A percentile compares a stretch with the other conserved stretches of the same genome.
Evolutionary conservation across 2,329 filamentous ascomycete genomes (phyloP).

Genomic region (Pseudonectria foliicola): DNA sequence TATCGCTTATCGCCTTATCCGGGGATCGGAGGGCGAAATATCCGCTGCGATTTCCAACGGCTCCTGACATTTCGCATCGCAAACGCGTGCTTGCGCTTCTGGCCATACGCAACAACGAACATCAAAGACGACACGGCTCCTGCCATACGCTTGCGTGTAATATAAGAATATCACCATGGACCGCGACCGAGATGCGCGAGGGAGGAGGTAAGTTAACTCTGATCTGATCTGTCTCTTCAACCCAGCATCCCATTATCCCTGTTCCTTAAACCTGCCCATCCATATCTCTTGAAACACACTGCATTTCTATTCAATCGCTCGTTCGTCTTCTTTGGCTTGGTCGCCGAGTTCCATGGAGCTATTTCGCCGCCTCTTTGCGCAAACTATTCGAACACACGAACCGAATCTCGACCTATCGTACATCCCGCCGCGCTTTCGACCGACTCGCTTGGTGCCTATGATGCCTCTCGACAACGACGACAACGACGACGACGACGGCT

Average conservation of each 20-base stretch:
- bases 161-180: constrained; percentile 22
- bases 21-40: constrained; percentile 15
- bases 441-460: too few relatives aligned
- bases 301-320: too few relatives aligned
- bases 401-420: too few relatives aligned
- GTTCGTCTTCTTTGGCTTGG: too few relatives aligned
- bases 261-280: constrained; percentile 7
- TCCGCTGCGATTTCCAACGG: constrained; percentile 12
- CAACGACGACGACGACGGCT: too few relatives aligned
- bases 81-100: constrained; percentile 16
- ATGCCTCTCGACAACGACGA: too few relatives aligned
- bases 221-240: constrained; percentile 6
- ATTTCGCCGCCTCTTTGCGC: too few relatives aligned
- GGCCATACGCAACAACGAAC: constrained; percentile 3
- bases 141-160: constrained; percentile 5
- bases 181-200: constrained; percentile 29
- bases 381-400: too few relatives aligned
- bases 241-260: constrained; percentile 1
- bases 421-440: too few relatives aligned
- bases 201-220: constrained; percentile 27
- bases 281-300: too few relatives aligned
- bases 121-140: constrained; percentile 3
- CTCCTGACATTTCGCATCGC: constrained; percentile 3
- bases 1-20: constrained; percentile 14
- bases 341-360: too few relatives aligned